Evolutionary conservation across 257 asterid species (phyloP).

Genomic region (Solanum peruvianum): DNA sequence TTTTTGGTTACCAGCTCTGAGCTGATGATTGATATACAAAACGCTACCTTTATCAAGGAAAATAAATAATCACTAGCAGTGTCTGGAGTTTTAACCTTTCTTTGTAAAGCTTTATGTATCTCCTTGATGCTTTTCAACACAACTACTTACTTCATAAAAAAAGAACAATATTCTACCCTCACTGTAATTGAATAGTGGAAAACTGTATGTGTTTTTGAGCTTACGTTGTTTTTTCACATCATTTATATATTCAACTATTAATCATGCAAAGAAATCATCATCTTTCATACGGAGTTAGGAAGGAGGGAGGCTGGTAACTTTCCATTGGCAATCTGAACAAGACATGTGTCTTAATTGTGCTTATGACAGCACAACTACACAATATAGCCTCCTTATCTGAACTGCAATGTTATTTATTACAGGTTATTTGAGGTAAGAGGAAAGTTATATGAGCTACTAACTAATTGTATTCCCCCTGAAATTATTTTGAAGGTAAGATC

Average conservation of each 20-base stretch:
- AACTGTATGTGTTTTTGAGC: background rate
- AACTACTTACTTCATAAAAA: background rate
- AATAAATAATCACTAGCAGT: background rate
- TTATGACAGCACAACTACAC: background rate
- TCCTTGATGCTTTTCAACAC: background rate
- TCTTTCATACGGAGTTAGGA: background rate
- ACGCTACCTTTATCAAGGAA: background rate
- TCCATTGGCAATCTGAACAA: background rate
- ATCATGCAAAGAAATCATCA: background rate
- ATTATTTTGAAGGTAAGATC: constrained; percentile 60
- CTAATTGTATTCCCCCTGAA: constrained; percentile 94
- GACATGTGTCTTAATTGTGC: background rate
- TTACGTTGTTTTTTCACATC: background rate
- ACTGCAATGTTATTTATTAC: constrained; percentile 3
- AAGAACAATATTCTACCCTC: background rate
- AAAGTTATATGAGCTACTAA: constrained; percentile 78
- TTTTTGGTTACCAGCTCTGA: background rate
- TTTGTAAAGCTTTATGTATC: background rate
- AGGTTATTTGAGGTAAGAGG: constrained; percentile 96
- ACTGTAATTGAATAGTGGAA: background rate
- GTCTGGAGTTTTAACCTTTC: background rate
- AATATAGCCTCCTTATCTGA: background rate
- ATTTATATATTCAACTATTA: background rate
- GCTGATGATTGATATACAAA: background rate
- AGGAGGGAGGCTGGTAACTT: background rate